A percentile compares a stretch with the other conserved stretches of the same genome.
These are phyloP conservation scores for Priceomyces carsonii DNA, from an alignment of 805 yeast genomes.

Conservation along the genomic window DNA sequence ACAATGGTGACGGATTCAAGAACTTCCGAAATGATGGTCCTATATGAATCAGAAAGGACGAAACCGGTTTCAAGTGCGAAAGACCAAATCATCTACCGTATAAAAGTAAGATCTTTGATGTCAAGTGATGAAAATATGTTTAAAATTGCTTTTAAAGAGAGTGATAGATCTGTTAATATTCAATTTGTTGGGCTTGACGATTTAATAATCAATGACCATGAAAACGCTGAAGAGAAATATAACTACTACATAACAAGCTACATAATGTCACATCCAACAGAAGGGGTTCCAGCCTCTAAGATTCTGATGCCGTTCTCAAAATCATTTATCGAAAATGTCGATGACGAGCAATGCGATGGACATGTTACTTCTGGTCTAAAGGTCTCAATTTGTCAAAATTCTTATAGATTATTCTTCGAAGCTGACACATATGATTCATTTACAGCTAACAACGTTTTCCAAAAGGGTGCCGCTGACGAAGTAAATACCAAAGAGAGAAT, in stretches of 20 bases:
- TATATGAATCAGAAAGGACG: conserved; percentile 81
- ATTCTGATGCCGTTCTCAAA: conserved; percentile 79
- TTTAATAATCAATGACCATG: conserved; percentile 69
- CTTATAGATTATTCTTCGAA: conserved; percentile 81
- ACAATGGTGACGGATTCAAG: conserved; percentile 75
- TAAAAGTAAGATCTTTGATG: conserved; percentile 82
- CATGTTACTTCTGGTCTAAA: conserved; percentile 66
- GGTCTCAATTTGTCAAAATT: conserved; percentile 75
- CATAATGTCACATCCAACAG: conserved; percentile 95
- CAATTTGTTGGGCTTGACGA: conserved; percentile 89
- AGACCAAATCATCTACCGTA: conserved; percentile 86
- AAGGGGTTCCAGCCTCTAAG: conserved; percentile 81
- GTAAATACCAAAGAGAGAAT: conserved; percentile 29
- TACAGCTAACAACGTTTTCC: conserved; percentile 57
- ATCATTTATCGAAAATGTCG: conserved; percentile 53
- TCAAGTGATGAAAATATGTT: conserved; percentile 87
- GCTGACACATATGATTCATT: conserved; percentile 77
- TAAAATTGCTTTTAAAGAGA: conserved; percentile 71
- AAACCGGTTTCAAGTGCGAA: conserved; percentile 67
- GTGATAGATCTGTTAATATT: conserved; percentile 55
- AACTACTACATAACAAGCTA: conserved; percentile 92
- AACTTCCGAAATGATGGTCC: conserved; percentile 74
- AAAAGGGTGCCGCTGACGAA: conserved; percentile 29
- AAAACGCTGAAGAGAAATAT: conserved; percentile 80
- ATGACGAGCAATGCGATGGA: conserved; percentile 61